phyloP scores from a whole-genome alignment of 441 rosid genomes.

The Corymbia calophylla region DNA sequence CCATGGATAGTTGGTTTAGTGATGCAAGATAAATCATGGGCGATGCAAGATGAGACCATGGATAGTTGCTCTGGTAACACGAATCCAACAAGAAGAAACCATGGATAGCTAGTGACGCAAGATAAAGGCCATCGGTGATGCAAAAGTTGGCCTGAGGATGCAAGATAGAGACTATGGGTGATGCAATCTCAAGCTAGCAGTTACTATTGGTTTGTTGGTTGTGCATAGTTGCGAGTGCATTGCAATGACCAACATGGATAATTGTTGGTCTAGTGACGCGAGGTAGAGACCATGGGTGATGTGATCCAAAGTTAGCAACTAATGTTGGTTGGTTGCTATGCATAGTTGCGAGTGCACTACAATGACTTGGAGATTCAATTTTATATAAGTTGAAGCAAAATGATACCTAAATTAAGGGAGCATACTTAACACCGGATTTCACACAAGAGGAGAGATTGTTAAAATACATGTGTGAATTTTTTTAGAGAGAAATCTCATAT shows the following conservation, averaged over 20 bases:
- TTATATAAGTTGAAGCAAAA: neutral
- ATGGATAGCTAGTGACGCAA: neutral
- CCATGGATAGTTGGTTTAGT: accelerated
- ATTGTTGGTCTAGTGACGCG: neutral
- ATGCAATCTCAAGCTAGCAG: too few relatives aligned
- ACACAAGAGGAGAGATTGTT: neutral
- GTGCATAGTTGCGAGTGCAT: too few relatives aligned
- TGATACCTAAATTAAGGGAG: neutral
- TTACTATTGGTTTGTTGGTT: too few relatives aligned
- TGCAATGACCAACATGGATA: neutral
- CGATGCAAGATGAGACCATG: neutral
- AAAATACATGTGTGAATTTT: too few relatives aligned
- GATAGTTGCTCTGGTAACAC: accelerated
- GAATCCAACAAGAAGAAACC: neutral
- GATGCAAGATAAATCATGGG: neutral
- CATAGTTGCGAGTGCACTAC: neutral
- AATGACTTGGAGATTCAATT: neutral
- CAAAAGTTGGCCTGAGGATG: neutral
- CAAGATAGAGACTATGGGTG: too few relatives aligned
- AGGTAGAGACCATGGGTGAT: too few relatives aligned
- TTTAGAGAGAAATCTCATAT: too few relatives aligned
- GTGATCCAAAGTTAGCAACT: too few relatives aligned
- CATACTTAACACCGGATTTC: neutral
- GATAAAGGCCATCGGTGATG: too few relatives aligned
- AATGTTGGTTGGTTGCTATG: neutral